Base-by-base conservation (phyloP, 2,329 filamentous ascomycete species). In the Fusarium annulatum region DNA sequence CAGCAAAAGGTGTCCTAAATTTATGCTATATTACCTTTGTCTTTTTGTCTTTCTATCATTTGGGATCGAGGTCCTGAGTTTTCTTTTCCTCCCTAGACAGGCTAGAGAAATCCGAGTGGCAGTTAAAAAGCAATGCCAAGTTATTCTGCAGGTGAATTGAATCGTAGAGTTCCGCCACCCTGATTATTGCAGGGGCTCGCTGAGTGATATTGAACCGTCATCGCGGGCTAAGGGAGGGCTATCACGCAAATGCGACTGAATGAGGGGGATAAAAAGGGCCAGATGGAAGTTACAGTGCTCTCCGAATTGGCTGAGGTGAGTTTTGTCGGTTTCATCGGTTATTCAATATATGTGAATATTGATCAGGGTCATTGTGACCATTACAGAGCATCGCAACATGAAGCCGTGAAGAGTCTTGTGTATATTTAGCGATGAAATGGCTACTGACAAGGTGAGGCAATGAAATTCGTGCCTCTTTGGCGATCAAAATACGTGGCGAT, bases 161-260 rank as follows among this genome's bases (percentile, higher is more conserved):
- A 59, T 45, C 65, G 67, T 49, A 74, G 62, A 69, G 52, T 72
- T 72, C 71, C 71, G 71, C 71, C 68, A 74, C 71, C 60, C 39
- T 60, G 49, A 67, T 59, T 61, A 45, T 52, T 59, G 23, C 67
- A 73, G 71, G 71, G 71, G 62, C 71, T 67, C 43, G 43, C 26
- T 61, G 65, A 61, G 53, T 61, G 46, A 61, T 48, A 68, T 42
- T 53, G 62, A 52, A 30, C 66, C 55, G 34, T 67, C 67, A 71
- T 62, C 57, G 46, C 56, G 42, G 52, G 61, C 64, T 56, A 70
- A 65, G 59, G 56, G 69, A 73, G 65, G 57, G 46, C 57, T 55
- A 51, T 69, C 43, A 33, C 46, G 30, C 56, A 45, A 61, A 60
- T 48, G 36, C 12, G 28, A 46, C 49, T 23, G 39, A 52, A 55